These are phyloP conservation scores for Trichoderma atroviride DNA, from an alignment of 2,329 filamentous ascomycete species.

Conservation along the genomic window DNA sequence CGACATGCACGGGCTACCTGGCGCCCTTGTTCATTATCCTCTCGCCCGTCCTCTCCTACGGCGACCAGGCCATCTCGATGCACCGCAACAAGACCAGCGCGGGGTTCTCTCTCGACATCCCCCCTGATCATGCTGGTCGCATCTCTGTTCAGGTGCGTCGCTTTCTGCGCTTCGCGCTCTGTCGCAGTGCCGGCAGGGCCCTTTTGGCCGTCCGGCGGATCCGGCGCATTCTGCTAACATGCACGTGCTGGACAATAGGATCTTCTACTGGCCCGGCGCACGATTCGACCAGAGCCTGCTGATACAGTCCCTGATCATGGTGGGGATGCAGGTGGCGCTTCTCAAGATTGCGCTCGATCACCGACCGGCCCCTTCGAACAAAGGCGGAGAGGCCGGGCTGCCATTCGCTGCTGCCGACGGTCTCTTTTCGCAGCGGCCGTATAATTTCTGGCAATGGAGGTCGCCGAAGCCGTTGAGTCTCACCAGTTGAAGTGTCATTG, in stretches of 20 bases:
- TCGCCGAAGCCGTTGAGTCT: slow-evolving; percentile 63
- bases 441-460: slow-evolving; percentile 83
- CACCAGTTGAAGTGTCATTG: background rate
- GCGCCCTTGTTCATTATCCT: slow-evolving; percentile 66
- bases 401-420: slow-evolving; percentile 62
- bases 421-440: slow-evolving; percentile 59
- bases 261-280: slow-evolving; percentile 71
- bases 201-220: background rate
- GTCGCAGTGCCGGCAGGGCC: background rate
- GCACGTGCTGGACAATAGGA: slow-evolving; percentile 44
- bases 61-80: slow-evolving; percentile 68
- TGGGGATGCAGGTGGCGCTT: slow-evolving; percentile 63
- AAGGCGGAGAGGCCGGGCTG: slow-evolving; percentile 60
- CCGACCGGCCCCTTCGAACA: slow-evolving; percentile 61
- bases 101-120: slow-evolving; percentile 71
- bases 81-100: slow-evolving; percentile 64
- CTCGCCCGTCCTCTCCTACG: slow-evolving; percentile 66
- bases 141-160: slow-evolving; percentile 62
- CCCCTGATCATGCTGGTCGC: slow-evolving; percentile 73
- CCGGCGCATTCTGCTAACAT: slow-evolving; percentile 29
- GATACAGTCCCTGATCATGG: slow-evolving; percentile 67
- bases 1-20: slow-evolving; percentile 55
- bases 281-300: slow-evolving; percentile 66
- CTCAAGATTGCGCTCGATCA: slow-evolving; percentile 71
- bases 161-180: background rate